These are phyloP conservation scores for Ophiostoma angusticollis DNA, from an alignment of 2,329 filamentous ascomycete species.

Conservation along the genomic window DNA sequence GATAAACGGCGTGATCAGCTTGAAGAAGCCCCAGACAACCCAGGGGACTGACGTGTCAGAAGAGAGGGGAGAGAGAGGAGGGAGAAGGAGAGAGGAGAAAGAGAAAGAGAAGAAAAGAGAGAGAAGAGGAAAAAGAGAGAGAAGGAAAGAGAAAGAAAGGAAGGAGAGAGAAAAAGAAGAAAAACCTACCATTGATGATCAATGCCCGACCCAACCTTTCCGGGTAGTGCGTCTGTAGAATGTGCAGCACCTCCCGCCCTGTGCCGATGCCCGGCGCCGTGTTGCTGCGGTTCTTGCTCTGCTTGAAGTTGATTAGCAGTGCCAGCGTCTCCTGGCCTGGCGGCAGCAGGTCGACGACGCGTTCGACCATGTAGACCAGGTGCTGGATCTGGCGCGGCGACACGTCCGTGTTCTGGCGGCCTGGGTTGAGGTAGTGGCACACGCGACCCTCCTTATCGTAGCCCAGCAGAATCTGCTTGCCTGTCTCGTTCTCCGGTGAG, in stretches of 20 bases:
- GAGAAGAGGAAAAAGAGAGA: neutral
- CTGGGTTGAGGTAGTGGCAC: constrained; percentile 82
- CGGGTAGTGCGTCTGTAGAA: constrained; percentile 91
- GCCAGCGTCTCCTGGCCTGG: constrained; percentile 76
- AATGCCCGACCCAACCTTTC: constrained; percentile 81
- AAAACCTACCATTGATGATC: constrained; percentile 65
- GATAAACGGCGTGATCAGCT: constrained; percentile 90
- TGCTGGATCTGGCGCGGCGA: constrained; percentile 83
- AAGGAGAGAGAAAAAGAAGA: neutral
- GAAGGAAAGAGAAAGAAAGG: constrained; percentile 7
- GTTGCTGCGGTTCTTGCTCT: constrained; percentile 60
- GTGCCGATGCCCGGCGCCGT: constrained; percentile 59
- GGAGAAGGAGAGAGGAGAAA: neutral
- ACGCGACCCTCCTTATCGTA: constrained; percentile 79
- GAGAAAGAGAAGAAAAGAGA: neutral
- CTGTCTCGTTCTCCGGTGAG: constrained; percentile 86
- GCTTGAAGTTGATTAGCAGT: constrained; percentile 84
- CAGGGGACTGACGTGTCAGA: constrained; percentile 54
- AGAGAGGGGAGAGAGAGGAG: constrained; percentile 6
- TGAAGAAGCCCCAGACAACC: constrained; percentile 89
- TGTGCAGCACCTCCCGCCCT: constrained; percentile 72
- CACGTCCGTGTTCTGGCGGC: constrained; percentile 81
- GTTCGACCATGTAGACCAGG: constrained; percentile 90
- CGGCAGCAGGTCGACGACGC: constrained; percentile 75
- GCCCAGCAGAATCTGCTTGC: constrained; percentile 82